A percentile compares a stretch with the other conserved stretches of the same genome.
These are phyloP conservation scores for Dendrobium huoshanense DNA, from an alignment of 106 monocot species.

Conservation along the genomic window DNA sequence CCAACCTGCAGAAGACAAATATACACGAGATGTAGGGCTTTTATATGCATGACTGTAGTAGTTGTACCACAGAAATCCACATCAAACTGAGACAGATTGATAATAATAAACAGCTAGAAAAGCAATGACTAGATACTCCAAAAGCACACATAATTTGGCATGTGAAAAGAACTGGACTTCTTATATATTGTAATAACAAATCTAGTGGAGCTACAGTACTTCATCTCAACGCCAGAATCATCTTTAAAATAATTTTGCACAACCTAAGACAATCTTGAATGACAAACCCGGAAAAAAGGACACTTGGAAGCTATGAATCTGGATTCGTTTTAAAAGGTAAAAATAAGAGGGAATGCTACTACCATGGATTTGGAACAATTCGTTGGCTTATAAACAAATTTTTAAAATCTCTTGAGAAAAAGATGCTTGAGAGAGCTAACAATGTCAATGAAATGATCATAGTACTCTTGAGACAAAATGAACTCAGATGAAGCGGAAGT, in stretches of 20 bases:
- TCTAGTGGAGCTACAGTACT: no score
- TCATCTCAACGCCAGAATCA: no score
- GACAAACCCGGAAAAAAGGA: neutral
- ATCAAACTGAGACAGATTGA: neutral
- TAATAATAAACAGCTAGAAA: neutral
- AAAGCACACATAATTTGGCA: neutral
- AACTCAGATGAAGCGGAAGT: no score
- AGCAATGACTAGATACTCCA: neutral
- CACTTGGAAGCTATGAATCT: neutral
- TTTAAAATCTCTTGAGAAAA: neutral
- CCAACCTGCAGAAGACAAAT: slow-evolving; percentile 57
- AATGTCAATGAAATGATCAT: no score
- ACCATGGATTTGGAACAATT: neutral
- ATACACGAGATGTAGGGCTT: neutral
- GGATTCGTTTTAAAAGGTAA: neutral
- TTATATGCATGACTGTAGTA: neutral
- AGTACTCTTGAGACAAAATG: no score
- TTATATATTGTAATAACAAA: no score
- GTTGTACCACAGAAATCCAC: neutral
- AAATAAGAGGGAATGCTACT: neutral
- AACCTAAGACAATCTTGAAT: no score
- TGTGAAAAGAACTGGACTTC: neutral
- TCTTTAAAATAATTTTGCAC: no score
- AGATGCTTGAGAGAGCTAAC: neutral
- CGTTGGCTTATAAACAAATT: neutral